These are phyloP conservation scores for Clitoria ternatea DNA, from an alignment of 306 rosid genomes.

Conservation along the genomic window DNA sequence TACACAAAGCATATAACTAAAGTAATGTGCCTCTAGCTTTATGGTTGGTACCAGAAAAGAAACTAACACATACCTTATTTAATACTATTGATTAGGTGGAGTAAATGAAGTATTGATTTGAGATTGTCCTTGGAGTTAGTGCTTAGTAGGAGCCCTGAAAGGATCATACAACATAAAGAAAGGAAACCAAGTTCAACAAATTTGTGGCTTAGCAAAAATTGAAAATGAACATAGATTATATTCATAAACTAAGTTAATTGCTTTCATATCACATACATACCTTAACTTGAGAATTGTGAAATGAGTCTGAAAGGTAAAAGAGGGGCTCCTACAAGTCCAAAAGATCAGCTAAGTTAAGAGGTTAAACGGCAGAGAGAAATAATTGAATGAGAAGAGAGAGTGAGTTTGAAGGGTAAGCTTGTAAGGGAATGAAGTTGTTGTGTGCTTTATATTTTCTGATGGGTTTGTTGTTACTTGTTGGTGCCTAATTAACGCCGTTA, in stretches of 20 bases:
- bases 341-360: neutral
- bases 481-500: conserved; percentile 54
- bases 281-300: conserved; percentile 21
- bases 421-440: conserved; percentile 33
- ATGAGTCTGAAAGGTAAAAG: conserved; percentile 16
- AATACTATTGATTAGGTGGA: neutral
- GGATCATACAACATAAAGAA: conserved; percentile 7
- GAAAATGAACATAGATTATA: neutral
- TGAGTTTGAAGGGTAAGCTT: conserved; percentile 32
- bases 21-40: neutral
- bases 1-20: neutral
- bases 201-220: neutral
- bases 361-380: conserved; percentile 16
- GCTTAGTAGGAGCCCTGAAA: conserved; percentile 43
- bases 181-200: neutral
- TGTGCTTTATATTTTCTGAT: conserved; percentile 41
- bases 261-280: neutral
- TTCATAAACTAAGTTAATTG: neutral
- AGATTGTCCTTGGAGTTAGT: conserved; percentile 15
- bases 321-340: conserved; percentile 38
- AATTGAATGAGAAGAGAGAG: conserved; percentile 1
- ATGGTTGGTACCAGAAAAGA: conserved; percentile 2
- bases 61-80: conserved; percentile 13
- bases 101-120: neutral
- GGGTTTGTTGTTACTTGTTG: conserved; percentile 45